Conservation (phyloP, 73 alveolate species). For the Blepharisma japonicum region DNA sequence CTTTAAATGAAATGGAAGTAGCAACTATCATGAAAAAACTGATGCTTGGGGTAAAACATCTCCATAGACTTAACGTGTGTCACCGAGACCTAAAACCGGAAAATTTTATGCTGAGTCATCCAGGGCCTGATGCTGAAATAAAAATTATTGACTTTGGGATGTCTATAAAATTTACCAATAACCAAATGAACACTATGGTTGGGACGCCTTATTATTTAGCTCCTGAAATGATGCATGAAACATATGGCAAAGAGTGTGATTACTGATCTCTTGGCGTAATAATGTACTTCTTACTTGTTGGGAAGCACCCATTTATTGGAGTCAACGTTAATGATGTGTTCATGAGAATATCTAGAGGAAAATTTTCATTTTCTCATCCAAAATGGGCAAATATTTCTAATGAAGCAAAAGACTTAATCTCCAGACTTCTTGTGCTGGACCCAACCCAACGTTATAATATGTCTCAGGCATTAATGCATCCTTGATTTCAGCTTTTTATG, state of each 20-base stretch:
- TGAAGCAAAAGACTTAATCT: slow-evolving; percentile 58
- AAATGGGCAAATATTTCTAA: slow-evolving; percentile 55
- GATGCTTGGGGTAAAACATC: slow-evolving; percentile 50
- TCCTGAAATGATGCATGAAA: slow-evolving; percentile 35
- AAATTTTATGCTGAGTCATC: slow-evolving; percentile 48
- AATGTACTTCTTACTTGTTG: slow-evolving; percentile 26
- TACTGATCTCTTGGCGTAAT: slow-evolving; percentile 37
- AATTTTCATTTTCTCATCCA: not conserved
- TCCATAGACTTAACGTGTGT: slow-evolving; percentile 53
- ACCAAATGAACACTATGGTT: slow-evolving; percentile 14
- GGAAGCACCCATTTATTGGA: slow-evolving; percentile 28
- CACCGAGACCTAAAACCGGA: slow-evolving; percentile 81
- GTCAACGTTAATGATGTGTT: not conserved
- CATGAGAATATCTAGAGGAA: not conserved
- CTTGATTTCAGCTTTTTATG: slow-evolving; percentile 40
- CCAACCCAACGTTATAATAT: slow-evolving; percentile 57
- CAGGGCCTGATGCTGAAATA: slow-evolving; percentile 42
- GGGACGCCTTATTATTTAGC: slow-evolving; percentile 34
- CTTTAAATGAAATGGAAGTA: slow-evolving; percentile 22
- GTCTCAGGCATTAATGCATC: slow-evolving; percentile 47
- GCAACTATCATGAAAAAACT: slow-evolving; percentile 32
- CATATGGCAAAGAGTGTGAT: slow-evolving; percentile 34
- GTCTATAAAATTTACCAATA: slow-evolving; percentile 34
- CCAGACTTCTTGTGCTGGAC: slow-evolving; percentile 45
- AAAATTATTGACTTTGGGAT: slow-evolving; percentile 47